Conservation (phyloP, 257 asterid genomes). For the Solanum peruvianum region DNA sequence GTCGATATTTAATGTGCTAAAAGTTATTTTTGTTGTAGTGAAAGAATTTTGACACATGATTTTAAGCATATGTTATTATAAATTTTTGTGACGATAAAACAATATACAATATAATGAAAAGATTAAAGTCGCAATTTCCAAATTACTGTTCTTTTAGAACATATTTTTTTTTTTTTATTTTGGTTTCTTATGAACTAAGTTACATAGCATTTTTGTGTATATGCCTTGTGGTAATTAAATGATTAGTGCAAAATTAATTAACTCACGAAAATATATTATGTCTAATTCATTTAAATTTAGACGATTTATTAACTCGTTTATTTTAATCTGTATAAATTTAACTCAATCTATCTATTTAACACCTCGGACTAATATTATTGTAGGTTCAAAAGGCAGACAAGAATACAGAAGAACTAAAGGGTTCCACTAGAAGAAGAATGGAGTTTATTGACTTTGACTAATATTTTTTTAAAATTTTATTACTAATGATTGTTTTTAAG, state of each 20-base stretch:
- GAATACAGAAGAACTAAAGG: not conserved
- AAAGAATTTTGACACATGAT: not conserved
- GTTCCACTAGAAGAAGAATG: slow-evolving; percentile 1
- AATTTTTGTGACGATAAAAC: not conserved
- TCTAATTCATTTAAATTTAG: not conserved
- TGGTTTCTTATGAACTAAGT: not conserved
- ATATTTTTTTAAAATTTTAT: not conserved
- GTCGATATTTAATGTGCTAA: no score
- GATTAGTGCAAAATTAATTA: not conserved
- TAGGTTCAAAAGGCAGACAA: slow-evolving; percentile 9
- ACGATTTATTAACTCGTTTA: rapidly evolving
- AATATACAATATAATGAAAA: not conserved
- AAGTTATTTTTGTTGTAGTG: no score
- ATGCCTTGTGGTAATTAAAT: not conserved
- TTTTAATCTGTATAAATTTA: not conserved
- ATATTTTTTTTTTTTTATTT: not conserved
- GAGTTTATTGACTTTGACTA: slow-evolving; percentile 17
- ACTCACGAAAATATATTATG: not conserved
- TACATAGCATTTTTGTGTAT: not conserved
- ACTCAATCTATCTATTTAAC: no score
- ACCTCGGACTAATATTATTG: not conserved
- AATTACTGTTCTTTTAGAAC: not conserved
- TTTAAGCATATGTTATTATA: not conserved
- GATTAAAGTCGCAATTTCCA: not conserved
- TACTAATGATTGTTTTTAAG: not conserved